Conservation (phyloP, 306 rosid species). For the Acacia melanoxylon region DNA sequence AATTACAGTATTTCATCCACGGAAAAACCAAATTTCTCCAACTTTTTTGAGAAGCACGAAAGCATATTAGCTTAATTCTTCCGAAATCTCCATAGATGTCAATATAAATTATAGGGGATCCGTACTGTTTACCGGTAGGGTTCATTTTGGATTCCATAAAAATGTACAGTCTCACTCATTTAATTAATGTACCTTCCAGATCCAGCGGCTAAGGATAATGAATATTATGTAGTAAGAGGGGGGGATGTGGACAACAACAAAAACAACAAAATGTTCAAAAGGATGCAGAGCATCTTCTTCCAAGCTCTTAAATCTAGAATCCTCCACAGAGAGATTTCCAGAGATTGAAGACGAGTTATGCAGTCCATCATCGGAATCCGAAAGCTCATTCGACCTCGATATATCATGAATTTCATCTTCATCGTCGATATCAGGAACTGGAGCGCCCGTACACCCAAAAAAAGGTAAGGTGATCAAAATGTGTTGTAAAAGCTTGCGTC, state of each 20-base stretch:
- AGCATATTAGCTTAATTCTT: neutral
- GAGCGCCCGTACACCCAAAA: neutral
- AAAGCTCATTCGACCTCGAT: constrained; percentile 19
- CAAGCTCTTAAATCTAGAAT: constrained; percentile 40
- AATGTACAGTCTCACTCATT: neutral
- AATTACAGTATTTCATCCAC: neutral
- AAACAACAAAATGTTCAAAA: neutral
- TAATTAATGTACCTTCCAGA: neutral
- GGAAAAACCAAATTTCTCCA: neutral
- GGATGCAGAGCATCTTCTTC: constrained; percentile 79
- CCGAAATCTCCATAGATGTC: neutral
- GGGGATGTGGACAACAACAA: neutral
- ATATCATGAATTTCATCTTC: constrained; percentile 41
- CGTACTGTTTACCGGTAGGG: neutral
- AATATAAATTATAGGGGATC: neutral
- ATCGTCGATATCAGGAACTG: constrained; percentile 52
- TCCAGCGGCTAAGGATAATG: neutral
- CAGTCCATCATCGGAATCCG: constrained; percentile 27
- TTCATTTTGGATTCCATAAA: neutral
- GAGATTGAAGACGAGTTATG: constrained; percentile 38
- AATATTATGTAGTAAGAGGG: neutral
- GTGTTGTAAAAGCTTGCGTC: neutral
- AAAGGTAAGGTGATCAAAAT: neutral
- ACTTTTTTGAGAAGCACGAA: constrained; percentile 1
- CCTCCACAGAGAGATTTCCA: constrained; percentile 35